Conservation (phyloP, 75 land plant genomes). For the Ceratopteris richardii region DNA sequence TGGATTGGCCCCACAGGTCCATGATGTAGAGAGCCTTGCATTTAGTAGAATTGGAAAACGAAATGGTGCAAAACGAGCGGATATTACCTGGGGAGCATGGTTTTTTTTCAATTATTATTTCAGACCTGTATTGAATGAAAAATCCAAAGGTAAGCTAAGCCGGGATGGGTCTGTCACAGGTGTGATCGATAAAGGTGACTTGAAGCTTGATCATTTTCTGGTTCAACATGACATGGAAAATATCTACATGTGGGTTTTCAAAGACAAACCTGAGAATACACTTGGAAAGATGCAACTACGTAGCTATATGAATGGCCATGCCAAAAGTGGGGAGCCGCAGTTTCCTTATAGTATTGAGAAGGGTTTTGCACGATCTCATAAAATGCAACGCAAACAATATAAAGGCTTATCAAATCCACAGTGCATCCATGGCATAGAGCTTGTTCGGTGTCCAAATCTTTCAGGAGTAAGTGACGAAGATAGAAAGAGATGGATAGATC, state of each 20-base stretch:
- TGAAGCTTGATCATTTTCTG: constrained; percentile 66
- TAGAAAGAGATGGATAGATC: constrained; percentile 67
- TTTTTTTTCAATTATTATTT: constrained; percentile 88
- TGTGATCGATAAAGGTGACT: constrained; percentile 59
- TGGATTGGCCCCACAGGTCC: constrained; percentile 41
- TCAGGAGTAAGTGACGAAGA: constrained; percentile 46
- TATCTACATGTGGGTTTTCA: constrained; percentile 98
- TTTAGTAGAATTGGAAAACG: neutral
- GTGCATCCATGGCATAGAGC: constrained; percentile 85
- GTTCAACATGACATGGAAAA: constrained; percentile 98
- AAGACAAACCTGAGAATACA: constrained; percentile 77
- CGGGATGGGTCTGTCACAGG: constrained; percentile 17
- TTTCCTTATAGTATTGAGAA: constrained; percentile 77
- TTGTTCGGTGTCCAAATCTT: constrained; percentile 63
- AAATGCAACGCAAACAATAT: constrained; percentile 92
- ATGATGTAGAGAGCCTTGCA: constrained; percentile 4
- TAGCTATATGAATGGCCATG: constrained; percentile 94
- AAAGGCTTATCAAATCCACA: constrained; percentile 86
- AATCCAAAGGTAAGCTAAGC: constrained; percentile 54
- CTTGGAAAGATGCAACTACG: constrained; percentile 94
- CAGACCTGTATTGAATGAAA: constrained; percentile 59
- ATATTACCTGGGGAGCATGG: constrained; percentile 94
- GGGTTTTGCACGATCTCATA: constrained; percentile 79
- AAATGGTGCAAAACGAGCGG: constrained; percentile 39
- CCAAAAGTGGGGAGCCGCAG: constrained; percentile 74